A percentile compares a stretch with the other conserved stretches of the same genome.
Evolutionary conservation across 306 rosid species (phyloP).

Genomic region (Prunus salicina): DNA sequence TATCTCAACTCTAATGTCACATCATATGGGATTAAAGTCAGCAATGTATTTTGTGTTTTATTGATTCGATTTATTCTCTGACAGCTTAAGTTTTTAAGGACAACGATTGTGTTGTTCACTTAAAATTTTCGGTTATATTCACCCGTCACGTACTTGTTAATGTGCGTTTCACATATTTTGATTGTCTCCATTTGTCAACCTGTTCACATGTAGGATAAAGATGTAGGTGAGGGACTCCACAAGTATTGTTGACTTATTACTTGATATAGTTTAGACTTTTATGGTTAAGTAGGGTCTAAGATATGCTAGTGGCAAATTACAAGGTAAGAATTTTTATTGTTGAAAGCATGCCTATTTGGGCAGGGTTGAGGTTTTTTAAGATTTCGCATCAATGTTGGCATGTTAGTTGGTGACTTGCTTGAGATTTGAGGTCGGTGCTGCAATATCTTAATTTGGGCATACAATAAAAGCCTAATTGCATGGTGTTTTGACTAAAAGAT

Average conservation of each 20-base stretch:
- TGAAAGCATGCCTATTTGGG: not conserved
- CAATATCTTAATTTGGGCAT: not conserved
- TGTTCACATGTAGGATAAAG: not conserved
- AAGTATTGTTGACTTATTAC: not conserved
- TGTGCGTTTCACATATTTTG: not conserved
- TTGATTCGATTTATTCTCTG: not conserved
- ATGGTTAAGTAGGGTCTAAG: not conserved
- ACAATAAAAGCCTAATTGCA: conserved; percentile 19
- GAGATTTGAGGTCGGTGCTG: not conserved
- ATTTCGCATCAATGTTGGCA: not conserved
- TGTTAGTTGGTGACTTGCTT: not conserved
- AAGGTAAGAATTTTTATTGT: not conserved
- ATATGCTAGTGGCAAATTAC: too few species aligned
- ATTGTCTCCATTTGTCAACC: too few species aligned
- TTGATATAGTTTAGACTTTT: not conserved
- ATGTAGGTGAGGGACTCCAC: not conserved
- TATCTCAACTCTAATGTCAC: not conserved
- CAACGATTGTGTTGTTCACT: not conserved
- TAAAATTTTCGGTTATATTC: too few species aligned
- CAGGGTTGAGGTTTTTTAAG: not conserved
- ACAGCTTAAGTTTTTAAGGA: not conserved
- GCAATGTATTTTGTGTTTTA: not conserved
- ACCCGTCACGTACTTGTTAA: not conserved
- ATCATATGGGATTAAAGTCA: not conserved
- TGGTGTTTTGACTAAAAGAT: conserved; percentile 9